Percentiles rank a stretch among this genome's conserved stretches.
phyloP scores from a whole-genome alignment of 352 stramenopile species.

The Aphanomyces astaci region DNA sequence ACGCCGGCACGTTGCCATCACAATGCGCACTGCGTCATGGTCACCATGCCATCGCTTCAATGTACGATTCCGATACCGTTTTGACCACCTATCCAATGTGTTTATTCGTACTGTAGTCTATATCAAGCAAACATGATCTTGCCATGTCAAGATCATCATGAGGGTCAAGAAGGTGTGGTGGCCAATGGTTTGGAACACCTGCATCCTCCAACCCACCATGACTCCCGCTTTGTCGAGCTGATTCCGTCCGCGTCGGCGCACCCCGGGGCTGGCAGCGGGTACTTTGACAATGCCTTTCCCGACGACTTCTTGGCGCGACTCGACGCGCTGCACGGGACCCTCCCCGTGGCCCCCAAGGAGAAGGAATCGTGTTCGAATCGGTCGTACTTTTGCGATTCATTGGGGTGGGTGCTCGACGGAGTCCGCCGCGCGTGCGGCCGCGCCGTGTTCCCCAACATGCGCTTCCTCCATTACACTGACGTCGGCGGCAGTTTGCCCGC shows the following conservation, averaged over 20 bases:
- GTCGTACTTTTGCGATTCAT: conserved; percentile 19
- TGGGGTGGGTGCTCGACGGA: conserved; percentile 5
- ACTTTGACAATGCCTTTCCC: conserved; percentile 20
- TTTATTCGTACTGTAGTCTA: too few relatives aligned
- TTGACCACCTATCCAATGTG: too few relatives aligned
- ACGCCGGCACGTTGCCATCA: conserved; percentile 5
- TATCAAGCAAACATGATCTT: too few relatives aligned
- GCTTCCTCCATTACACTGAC: conserved; percentile 19
- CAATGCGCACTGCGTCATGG: neutral
- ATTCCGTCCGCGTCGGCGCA: conserved; percentile 7
- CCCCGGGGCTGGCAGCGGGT: conserved; percentile 20
- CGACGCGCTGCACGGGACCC: neutral
- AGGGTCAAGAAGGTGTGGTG: too few relatives aligned
- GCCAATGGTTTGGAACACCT: too few relatives aligned
- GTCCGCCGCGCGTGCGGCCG: neutral
- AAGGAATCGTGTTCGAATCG: conserved; percentile 20
- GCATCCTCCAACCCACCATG: too few relatives aligned
- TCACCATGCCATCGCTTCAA: neutral
- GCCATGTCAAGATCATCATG: too few relatives aligned
- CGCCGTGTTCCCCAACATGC: conserved; percentile 21
- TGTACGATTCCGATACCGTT: too few relatives aligned
- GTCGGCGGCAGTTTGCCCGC: conserved; percentile 15
- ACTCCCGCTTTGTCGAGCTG: conserved; percentile 6
- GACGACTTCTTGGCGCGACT: conserved; percentile 19
- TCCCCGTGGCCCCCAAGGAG: conserved; percentile 21